Evolutionary conservation across 345 rosid genomes (phyloP).

Genomic region (Eucalyptus leucophloia): DNA sequence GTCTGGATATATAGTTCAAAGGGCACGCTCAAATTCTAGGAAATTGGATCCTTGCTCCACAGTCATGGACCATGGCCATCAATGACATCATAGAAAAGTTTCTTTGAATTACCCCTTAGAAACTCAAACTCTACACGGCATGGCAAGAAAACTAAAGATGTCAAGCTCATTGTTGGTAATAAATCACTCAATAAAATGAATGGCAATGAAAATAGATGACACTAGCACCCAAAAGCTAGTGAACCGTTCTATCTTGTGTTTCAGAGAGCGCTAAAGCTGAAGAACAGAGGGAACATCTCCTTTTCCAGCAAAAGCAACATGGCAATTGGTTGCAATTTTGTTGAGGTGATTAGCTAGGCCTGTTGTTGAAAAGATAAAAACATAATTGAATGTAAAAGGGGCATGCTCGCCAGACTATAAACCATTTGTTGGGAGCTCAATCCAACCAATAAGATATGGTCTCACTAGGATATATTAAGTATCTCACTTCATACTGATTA

Average conservation of each 20-base stretch:
- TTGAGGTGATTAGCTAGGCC: background rate
- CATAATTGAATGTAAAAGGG: background rate
- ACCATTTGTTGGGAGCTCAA: background rate
- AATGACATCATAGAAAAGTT: constrained; percentile 69
- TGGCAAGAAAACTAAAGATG: background rate
- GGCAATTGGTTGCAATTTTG: background rate
- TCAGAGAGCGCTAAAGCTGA: background rate
- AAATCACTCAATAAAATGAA: background rate
- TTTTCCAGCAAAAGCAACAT: background rate
- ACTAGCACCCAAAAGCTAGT: background rate
- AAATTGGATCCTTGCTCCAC: constrained; percentile 80
- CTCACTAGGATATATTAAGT: background rate
- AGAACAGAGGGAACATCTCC: background rate
- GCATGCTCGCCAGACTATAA: background rate
- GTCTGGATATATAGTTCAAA: constrained; percentile 19
- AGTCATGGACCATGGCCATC: constrained; percentile 96
- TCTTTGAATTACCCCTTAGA: background rate
- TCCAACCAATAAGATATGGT: background rate
- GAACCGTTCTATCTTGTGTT: background rate
- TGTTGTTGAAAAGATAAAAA: background rate
- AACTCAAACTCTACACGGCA: background rate
- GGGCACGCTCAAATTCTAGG: constrained; percentile 50
- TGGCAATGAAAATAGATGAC: background rate
- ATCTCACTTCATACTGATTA: background rate
- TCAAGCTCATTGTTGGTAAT: background rate